These are phyloP conservation scores for Podaxis sp. DNA, from an alignment of 768 basidiomycete genomes.

Conservation along the genomic window DNA sequence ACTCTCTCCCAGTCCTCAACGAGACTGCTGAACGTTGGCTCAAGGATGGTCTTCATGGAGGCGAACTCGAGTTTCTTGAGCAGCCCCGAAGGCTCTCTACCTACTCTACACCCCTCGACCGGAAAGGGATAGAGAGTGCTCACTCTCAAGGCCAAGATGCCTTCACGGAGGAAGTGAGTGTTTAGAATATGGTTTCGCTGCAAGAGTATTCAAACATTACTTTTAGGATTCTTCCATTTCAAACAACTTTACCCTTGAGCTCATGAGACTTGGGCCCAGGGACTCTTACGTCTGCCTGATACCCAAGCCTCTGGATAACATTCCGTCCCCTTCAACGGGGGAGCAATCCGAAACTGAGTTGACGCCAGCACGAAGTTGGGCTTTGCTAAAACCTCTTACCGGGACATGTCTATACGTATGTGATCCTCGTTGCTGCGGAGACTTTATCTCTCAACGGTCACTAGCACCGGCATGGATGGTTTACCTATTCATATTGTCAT, in stretches of 20 bases:
- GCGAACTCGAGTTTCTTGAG: slow-evolving; percentile 75
- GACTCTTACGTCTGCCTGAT: slow-evolving; percentile 79
- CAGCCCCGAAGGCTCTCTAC: slow-evolving; percentile 51
- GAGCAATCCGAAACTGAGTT: slow-evolving; percentile 60
- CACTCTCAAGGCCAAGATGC: slow-evolving; percentile 33
- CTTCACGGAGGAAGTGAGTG: slow-evolving; percentile 31
- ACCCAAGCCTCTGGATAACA: slow-evolving; percentile 58
- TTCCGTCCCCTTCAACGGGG: slow-evolving; percentile 35
- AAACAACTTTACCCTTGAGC: slow-evolving; percentile 58
- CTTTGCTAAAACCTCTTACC: slow-evolving; percentile 73
- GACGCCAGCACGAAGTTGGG: slow-evolving; percentile 78
- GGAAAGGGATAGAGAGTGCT: slow-evolving; percentile 62
- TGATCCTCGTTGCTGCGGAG: slow-evolving; percentile 27
- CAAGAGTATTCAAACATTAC: background rate
- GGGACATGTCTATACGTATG: slow-evolving; percentile 86
- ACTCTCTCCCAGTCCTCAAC: slow-evolving; percentile 70
- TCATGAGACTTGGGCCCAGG: slow-evolving; percentile 70
- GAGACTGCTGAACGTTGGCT: slow-evolving; percentile 79
- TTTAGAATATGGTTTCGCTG: slow-evolving; percentile 6
- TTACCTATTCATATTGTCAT: slow-evolving; percentile 97
- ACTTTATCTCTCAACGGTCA: slow-evolving; percentile 30
- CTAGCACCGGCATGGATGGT: slow-evolving; percentile 88
- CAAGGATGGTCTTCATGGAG: slow-evolving; percentile 66
- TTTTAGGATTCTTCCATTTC: slow-evolving; percentile 4
- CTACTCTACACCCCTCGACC: slow-evolving; percentile 37